Conservation (phyloP, 1,284 basidiomycete species). For the Pseudozyma pruni region DNA sequence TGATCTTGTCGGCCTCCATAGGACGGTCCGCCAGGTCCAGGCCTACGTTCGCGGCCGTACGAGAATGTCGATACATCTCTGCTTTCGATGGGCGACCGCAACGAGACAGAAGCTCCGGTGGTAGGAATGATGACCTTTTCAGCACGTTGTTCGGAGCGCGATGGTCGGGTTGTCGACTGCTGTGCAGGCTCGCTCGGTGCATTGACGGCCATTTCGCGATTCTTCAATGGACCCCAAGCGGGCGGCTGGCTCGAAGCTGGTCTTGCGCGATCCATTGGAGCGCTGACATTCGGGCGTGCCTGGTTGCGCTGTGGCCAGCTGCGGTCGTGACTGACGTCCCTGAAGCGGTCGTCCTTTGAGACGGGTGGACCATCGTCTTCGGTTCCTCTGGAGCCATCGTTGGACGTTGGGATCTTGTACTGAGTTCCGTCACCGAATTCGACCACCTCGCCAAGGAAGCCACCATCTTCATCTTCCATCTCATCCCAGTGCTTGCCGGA, state of each 20-base stretch:
- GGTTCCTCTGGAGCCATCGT: slow-evolving; percentile 31
- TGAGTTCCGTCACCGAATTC: slow-evolving; percentile 66
- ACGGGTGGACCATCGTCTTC: slow-evolving; percentile 36
- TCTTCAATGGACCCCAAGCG: slow-evolving; percentile 32
- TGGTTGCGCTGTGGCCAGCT: slow-evolving; percentile 53
- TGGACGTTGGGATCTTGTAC: slow-evolving; percentile 59
- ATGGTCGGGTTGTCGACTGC: slow-evolving; percentile 18
- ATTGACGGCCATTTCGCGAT: slow-evolving; percentile 19
- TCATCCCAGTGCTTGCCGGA: slow-evolving; percentile 66
- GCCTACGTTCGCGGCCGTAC: slow-evolving; percentile 39
- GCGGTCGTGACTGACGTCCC: slow-evolving; percentile 60
- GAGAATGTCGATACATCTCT: slow-evolving; percentile 21
- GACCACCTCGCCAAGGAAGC: slow-evolving; percentile 64
- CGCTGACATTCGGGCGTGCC: slow-evolving; percentile 1
- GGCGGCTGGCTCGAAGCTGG: slow-evolving; percentile 13
- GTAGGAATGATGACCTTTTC: slow-evolving; percentile 51
- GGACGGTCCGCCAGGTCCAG: slow-evolving; percentile 12
- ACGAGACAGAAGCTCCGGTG: slow-evolving; percentile 43
- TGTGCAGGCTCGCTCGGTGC: slow-evolving; percentile 15
- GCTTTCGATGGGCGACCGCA: slow-evolving; percentile 43
- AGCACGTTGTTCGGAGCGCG: slow-evolving; percentile 35
- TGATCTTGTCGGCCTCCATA: slow-evolving; percentile 31
- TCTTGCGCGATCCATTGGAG: slow-evolving; percentile 20
- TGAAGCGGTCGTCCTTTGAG: slow-evolving; percentile 63
- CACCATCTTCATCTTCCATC: slow-evolving; percentile 63